These are phyloP conservation scores for Solanum medicagineum DNA, from an alignment of 257 asterid species.

Conservation along the genomic window DNA sequence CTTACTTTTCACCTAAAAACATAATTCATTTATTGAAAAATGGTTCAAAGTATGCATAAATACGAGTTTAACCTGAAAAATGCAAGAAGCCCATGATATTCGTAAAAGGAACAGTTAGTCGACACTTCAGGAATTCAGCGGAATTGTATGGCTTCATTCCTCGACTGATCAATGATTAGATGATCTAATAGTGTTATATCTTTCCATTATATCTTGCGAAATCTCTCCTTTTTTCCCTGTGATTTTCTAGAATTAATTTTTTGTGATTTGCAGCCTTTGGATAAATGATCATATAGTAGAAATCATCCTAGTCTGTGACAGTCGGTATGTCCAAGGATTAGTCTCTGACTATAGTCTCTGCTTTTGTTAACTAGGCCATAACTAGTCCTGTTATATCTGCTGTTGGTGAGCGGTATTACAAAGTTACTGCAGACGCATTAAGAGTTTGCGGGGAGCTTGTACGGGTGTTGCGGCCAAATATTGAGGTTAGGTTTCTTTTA, in stretches of 20 bases:
- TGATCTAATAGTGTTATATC: not conserved
- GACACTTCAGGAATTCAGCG: not conserved
- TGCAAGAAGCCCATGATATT: not conserved
- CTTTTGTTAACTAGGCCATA: slow-evolving; percentile 43
- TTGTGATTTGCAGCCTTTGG: not conserved
- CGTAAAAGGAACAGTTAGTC: not conserved
- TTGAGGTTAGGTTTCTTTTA: slow-evolving; percentile 39
- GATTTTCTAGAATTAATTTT: not conserved
- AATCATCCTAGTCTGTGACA: not conserved
- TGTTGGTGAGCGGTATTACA: slow-evolving; percentile 90
- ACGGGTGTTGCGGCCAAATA: slow-evolving; percentile 80
- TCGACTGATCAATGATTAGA: not conserved
- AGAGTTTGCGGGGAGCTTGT: slow-evolving; percentile 98
- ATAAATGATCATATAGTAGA: not conserved
- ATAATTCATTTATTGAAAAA: not conserved
- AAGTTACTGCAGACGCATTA: slow-evolving; percentile 96
- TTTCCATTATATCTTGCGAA: not conserved
- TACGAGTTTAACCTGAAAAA: not conserved
- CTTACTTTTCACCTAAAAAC: not conserved
- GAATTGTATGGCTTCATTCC: not conserved
- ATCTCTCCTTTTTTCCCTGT: not conserved
- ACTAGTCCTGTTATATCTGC: slow-evolving; percentile 93
- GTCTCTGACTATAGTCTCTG: not conserved
- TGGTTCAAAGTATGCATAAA: not conserved
- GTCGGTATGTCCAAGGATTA: not conserved